Conservation (phyloP, 768 basidiomycete genomes). For the Panellus pusillus region DNA sequence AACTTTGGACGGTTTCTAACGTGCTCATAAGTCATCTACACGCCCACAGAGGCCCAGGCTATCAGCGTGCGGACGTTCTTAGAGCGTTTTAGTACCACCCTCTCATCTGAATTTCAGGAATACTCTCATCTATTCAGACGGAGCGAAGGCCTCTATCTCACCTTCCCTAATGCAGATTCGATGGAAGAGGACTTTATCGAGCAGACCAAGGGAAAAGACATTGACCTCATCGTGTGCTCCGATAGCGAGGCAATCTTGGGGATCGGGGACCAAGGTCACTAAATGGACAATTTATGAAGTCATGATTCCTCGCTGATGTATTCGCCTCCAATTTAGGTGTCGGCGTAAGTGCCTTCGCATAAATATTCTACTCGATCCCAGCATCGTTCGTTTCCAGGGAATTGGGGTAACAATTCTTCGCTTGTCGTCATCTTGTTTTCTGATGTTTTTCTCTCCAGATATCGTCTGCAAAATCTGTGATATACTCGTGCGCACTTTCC, state of each 20-base stretch:
- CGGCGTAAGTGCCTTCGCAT: conserved; percentile 41
- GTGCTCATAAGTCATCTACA: conserved; percentile 62
- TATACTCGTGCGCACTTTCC: conserved; percentile 55
- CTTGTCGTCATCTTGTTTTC: not conserved
- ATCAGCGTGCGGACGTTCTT: not conserved
- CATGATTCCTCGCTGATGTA: not conserved
- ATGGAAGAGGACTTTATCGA: conserved; percentile 82
- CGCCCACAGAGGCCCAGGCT: conserved; percentile 66
- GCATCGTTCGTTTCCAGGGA: conserved; percentile 5
- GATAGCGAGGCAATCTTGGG: conserved; percentile 88
- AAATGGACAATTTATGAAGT: not conserved
- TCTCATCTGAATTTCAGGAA: conserved; percentile 28
- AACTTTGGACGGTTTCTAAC: conserved; percentile 29
- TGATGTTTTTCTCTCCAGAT: conserved; percentile 41
- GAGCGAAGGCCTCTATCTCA: conserved; percentile 75
- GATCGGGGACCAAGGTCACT: conserved; percentile 47
- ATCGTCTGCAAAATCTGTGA: conserved; percentile 73
- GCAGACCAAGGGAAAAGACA: conserved; percentile 55
- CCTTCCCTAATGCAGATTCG: conserved; percentile 55
- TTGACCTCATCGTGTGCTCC: conserved; percentile 81
- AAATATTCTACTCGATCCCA: conserved; percentile 13
- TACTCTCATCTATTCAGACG: conserved; percentile 85
- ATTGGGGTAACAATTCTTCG: conserved; percentile 9
- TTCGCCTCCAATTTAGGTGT: conserved; percentile 82
- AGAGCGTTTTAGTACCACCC: not conserved